Conservation (phyloP, 768 basidiomycete genomes). For the Pisolithus sp. region DNA sequence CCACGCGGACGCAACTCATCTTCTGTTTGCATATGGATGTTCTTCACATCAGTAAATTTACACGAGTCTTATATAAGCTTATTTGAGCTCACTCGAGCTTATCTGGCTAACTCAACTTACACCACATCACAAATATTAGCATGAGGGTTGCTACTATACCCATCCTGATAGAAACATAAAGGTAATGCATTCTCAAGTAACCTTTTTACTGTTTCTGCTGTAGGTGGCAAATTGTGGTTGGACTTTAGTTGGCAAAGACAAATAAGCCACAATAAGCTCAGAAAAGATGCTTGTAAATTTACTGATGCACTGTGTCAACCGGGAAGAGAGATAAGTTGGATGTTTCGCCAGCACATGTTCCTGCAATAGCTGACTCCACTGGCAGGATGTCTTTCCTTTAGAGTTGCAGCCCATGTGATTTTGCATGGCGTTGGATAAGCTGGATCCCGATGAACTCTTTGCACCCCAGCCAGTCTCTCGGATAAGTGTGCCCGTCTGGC, state of each 20-base stretch:
- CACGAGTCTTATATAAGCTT: too few relatives aligned
- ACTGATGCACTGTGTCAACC: slow-evolving; percentile 90
- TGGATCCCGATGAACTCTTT: slow-evolving; percentile 70
- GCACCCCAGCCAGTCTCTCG: slow-evolving; percentile 85
- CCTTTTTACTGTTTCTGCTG: slow-evolving; percentile 88
- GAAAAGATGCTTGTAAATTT: too few relatives aligned
- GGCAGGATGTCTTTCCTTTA: slow-evolving; percentile 47
- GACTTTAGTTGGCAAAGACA: too few relatives aligned
- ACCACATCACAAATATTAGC: too few relatives aligned
- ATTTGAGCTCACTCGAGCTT: too few relatives aligned
- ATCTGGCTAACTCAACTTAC: too few relatives aligned
- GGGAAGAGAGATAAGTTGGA: slow-evolving; percentile 92
- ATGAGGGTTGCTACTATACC: too few relatives aligned
- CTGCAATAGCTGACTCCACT: slow-evolving; percentile 78
- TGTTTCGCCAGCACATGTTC: slow-evolving; percentile 77
- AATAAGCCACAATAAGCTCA: too few relatives aligned
- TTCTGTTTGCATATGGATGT: slow-evolving; percentile 90
- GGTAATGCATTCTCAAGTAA: too few relatives aligned
- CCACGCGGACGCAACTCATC: slow-evolving; percentile 68
- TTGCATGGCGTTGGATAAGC: slow-evolving; percentile 48
- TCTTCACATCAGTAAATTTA: slow-evolving; percentile 92
- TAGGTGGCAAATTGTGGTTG: too few relatives aligned
- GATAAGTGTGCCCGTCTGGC: slow-evolving; percentile 88
- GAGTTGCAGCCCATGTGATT: slow-evolving; percentile 18
- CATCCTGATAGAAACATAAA: too few relatives aligned